Evolutionary conservation across 257 asterid species (phyloP), one percentile per base, ranked within the genome.

Genomic region (Plantago major): DNA sequence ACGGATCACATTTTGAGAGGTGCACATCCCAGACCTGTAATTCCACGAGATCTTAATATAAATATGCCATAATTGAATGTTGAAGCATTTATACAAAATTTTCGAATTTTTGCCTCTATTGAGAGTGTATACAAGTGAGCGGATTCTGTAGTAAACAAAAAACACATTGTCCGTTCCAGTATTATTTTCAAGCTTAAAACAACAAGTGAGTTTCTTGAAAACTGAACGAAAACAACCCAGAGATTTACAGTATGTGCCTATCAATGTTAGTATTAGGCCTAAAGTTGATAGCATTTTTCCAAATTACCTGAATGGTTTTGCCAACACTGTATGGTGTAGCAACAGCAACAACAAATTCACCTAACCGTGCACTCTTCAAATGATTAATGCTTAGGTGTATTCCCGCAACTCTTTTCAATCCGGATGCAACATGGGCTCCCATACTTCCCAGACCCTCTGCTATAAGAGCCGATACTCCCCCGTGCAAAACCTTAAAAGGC

Each of bases 21-120:
- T 63, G 47, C 26, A 80, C 90, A 59, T 80, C 90, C 90, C 90
- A 83, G 1, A 83, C 71, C 75, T 71, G 63, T 19, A n/a, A 43
- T 4, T 0, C 16, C 56, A 19, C 56, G 13, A 55, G 7, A 55
- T 33, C 15, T 11, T 53, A 14, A 53, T 10, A 22, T 22, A 22
- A 22, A 22, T 22, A 22, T 22, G 26, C 1, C 26, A 22, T 22
- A 22, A 22, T 22, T 22, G 1, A 22, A 22, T 22, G 26, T 22
- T 22, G 26, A 22, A 22, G 26, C 26, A 22, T 33, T 33, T 33
- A 33, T 33, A 33, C 40, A 33, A 33, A 33, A 33, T 33, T 4
- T 33, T 33, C 5, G 8, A 33, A 22, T 22, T 22, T 22, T 22
- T 2, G 2, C 26, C 26, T 22, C 26, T 22, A 22, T 1, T 22